Base-by-base conservation (phyloP, 2,329 filamentous ascomycete species). In the Aspergillus amoenus region DNA sequence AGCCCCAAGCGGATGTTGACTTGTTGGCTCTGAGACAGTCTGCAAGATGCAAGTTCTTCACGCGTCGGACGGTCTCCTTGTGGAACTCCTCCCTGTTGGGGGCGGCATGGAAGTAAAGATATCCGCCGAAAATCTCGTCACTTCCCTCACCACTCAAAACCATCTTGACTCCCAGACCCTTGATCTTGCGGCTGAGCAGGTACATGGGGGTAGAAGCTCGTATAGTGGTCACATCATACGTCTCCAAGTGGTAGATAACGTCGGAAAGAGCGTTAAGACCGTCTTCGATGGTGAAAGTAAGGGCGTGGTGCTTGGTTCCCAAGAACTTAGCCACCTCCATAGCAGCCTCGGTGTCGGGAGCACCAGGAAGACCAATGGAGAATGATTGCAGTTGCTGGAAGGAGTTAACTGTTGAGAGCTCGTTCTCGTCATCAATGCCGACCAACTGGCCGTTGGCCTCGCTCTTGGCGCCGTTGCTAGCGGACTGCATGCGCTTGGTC, bases 101-200 rank as follows among this genome's bases (percentile, higher is more conserved):
- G 2, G 94, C 94, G 60, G 88, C 90, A 77, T 96, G 92, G 86
- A 99, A 99, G 83, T 99, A 99, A 18, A 99, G 86, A 78, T 99
- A 99, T 52, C 94, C 94, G 62, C 94, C 94, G 67, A 97, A 97
- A 74, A 97, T 97, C 80, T 99, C 94, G 76, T 99, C 94, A 70
- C 90, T 94, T 49, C 94, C 94, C 79, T 99, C 94, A 61, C 94
- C 94, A 70, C 90, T 95, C 61, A 99, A 84, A 56, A 99, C 94
- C 94, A 99, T 99, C 86, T 99, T 99, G 72, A 99, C 90, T 63
- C 94, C 94, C 88, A 97, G 93, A 37, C 93, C 94, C 84, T 99
- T 99, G 83, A 99, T 99, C 83, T 99, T 99, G 74, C 95, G 88
- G 61, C 91, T 94, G 47, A 99, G 84, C 62, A 99, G 82, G 80